Evolutionary conservation across 75 land plant genomes (phyloP).

Genomic region (Azolla pinnata): DNA sequence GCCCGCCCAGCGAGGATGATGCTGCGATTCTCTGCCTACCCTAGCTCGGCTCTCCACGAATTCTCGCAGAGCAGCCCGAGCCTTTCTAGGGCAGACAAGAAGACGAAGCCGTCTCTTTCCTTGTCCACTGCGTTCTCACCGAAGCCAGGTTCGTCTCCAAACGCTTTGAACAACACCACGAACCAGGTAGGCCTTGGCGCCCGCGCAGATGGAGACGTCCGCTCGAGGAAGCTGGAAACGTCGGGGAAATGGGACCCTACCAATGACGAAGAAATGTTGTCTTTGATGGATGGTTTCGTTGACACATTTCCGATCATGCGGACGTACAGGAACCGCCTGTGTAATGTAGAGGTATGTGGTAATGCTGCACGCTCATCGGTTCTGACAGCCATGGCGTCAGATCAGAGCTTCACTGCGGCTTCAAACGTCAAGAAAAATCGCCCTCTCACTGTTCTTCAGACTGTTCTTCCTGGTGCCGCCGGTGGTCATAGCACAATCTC

Average conservation of each 20-base stretch:
- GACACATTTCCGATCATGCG: neutral
- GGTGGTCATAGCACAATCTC: neutral
- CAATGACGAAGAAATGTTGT: neutral
- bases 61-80: neutral
- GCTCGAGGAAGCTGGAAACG: too few relatives aligned
- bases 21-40: too few relatives aligned
- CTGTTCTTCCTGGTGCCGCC: neutral
- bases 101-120: neutral
- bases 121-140: neutral
- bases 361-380: neutral
- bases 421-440: neutral
- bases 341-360: neutral
- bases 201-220: neutral
- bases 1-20: too few relatives aligned
- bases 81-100: too few relatives aligned
- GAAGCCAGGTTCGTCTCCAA: neutral
- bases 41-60: too few relatives aligned
- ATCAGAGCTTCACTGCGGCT: neutral
- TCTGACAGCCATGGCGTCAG: constrained; percentile 5
- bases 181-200: neutral
- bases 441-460: neutral
- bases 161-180: neutral
- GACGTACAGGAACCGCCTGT: neutral
- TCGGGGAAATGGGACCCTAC: neutral
- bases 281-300: neutral